phyloP scores from a whole-genome alignment of 2,329 filamentous ascomycete genomes.

The Aspergillus japonicus region DNA sequence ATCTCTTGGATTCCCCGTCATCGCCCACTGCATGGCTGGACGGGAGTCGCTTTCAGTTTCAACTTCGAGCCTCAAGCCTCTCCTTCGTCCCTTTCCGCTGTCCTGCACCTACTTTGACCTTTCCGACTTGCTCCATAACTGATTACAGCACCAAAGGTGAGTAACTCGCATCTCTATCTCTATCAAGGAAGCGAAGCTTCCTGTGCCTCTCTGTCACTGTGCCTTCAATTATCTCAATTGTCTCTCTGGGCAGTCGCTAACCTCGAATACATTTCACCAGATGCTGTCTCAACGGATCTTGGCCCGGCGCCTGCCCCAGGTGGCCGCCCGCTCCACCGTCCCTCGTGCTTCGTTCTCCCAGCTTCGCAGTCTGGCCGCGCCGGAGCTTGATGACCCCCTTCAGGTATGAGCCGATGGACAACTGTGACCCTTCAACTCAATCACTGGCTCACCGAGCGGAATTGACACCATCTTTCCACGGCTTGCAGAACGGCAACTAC shows the following conservation, averaged over 20 bases:
- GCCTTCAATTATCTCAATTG: background rate
- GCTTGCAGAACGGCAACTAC: slow-evolving; percentile 47
- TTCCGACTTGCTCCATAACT: background rate
- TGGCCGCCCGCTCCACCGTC: slow-evolving; percentile 39
- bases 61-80: slow-evolving; percentile 21
- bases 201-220: background rate
- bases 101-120: background rate
- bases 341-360: slow-evolving; percentile 45
- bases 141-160: slow-evolving; percentile 15
- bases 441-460: background rate
- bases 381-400: slow-evolving; percentile 43
- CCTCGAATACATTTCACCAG: slow-evolving; percentile 28
- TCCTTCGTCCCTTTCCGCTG: slow-evolving; percentile 18
- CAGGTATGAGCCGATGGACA: slow-evolving; percentile 36
- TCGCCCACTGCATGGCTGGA: slow-evolving; percentile 8
- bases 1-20: slow-evolving; percentile 28
- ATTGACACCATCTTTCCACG: slow-evolving; percentile 20
- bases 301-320: slow-evolving; percentile 43
- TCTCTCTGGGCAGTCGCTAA: background rate
- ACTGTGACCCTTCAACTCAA: background rate
- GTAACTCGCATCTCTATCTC: background rate
- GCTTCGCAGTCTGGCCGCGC: slow-evolving; percentile 38
- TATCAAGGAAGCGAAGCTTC: background rate
- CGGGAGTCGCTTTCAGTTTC: slow-evolving; percentile 19
- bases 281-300: slow-evolving; percentile 49